Base-by-base conservation (phyloP, 2,329 filamentous ascomycete genomes). In the Beauveria sp. region DNA sequence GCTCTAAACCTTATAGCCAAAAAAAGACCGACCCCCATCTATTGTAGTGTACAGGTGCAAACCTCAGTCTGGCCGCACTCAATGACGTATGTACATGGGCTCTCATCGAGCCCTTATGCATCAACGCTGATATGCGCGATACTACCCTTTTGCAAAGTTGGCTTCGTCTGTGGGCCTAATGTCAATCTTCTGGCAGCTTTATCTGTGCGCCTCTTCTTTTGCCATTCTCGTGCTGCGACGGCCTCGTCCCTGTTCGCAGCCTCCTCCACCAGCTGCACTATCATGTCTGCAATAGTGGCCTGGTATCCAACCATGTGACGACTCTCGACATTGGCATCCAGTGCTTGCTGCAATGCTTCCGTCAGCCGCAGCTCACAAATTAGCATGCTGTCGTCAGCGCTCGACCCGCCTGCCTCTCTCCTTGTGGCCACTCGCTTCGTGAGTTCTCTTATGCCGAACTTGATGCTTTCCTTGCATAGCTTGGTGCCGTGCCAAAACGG, bases 401-500 rank as follows among this genome's bases (percentile, higher is more conserved):
- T 61, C 18, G 53, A 34, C 12, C 52, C 48, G 20, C 58, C 62
- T 14, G 64, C 52, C 18, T 62, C 66, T 5, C 65, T 60, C 5
- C 20, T n/a, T 6, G 22, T 24, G 16, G 55, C 44, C 16, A 64
- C 66, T 20, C 72, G 69, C 59, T 65, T 65, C 22, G 70, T 69
- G 34, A 70, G 63, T 20, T 67, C 67, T 64, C 74, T 74, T 67
- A 75, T 75, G 9, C 72, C 73, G 26, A 71, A 65, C 63, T 75
- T 75, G 65, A 75, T 67, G n/a, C 68, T 72, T 61, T 73, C 70
- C 58, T 75, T 74, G 65, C 73, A 75, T 41, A 67, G 67, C 41
- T 67, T 69, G 53, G 70, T 72, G 10, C 72, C 71, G n/a, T 73
- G 70, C 74, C 74, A 76, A 67, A 71, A 73, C 50, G 67, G 67